Base-by-base conservation (phyloP, 495 filamentous ascomycete genomes). In the Trypethelium eluteriae region DNA sequence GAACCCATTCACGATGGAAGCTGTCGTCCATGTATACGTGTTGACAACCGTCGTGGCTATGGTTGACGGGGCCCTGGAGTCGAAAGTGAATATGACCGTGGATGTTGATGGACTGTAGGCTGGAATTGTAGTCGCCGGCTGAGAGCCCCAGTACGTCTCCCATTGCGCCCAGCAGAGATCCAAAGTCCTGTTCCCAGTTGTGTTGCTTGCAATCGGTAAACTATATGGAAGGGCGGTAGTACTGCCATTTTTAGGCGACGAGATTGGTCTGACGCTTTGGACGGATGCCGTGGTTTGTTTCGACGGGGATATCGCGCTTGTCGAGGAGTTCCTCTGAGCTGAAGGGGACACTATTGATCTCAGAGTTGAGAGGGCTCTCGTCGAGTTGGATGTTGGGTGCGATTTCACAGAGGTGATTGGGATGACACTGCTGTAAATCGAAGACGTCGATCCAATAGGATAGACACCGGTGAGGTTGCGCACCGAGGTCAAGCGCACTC, bases 171-270 rank as follows among this genome's bases (percentile, higher is more conserved):
- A 53, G n/a, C 49, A 53, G 18, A 53, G n/a, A 53, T 53, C 49
- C 49, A 53, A 18, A 25, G 49, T 53, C 49, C 49, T 53, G 49
- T 53, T 53, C n/a, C 49, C 49, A 53, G 49, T 53, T n/a, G 49
- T 53, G 16, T 53, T 53, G 49, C 49, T 25, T 0, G 49, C 49
- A 5, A 53, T 1, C 11, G 49, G 49, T 14, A 53, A 5, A n/a
- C n/a, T 18, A 25, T 53, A 18, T 18, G 18, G 49, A 14, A 53
- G 18, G 11, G 49, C 49, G n/a, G 5, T 53, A n/a, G 49, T 53
- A 18, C 49, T 53, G 16, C n/a, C n/a, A 5, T 53, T 25, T 16
- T 25, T 53, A 14, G n/a, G 11, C 9, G 49, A 53, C 5, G 49
- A 53, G 49, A 53, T 25, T 18, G 49, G n/a, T 53, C n/a, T 53